Evolutionary conservation across 306 rosid genomes (phyloP).

Genomic region (Trifolium fragiferum): DNA sequence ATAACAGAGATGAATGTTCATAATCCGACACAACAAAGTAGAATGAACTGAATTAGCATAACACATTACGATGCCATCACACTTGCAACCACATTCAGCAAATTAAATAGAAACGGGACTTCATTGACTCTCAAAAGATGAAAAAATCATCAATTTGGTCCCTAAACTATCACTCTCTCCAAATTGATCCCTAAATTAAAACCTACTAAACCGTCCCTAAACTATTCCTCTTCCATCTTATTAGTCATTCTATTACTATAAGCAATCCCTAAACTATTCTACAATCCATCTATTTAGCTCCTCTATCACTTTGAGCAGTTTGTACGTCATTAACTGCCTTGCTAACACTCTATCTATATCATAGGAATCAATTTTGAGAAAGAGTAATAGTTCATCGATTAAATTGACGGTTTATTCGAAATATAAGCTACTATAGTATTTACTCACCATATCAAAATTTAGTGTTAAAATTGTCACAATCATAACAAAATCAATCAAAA

Average conservation of each 20-base stretch:
- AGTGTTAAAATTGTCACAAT: not conserved
- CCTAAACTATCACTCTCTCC: not conserved
- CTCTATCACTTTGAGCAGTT: not conserved
- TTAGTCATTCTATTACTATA: not conserved
- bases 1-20: slow-evolving; percentile 9
- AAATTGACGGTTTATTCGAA: not conserved
- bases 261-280: not conserved
- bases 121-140: too few relatives aligned
- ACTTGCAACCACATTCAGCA: not conserved
- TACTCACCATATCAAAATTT: slow-evolving; percentile 31
- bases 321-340: not conserved
- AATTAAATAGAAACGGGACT: slow-evolving; percentile 5
- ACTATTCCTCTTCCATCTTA: not conserved
- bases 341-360: not conserved
- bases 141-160: not conserved
- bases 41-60: slow-evolving; percentile 4
- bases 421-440: not conserved
- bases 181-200: not conserved
- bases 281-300: not conserved
- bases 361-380: not conserved
- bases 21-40: slow-evolving; percentile 5
- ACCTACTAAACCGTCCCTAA: not conserved
- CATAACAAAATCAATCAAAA: slow-evolving; percentile 12
- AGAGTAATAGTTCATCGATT: not conserved
- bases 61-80: not conserved